Evolutionary conservation across 1,284 basidiomycete genomes (phyloP).

Genomic region (Sparassis latifolia): DNA sequence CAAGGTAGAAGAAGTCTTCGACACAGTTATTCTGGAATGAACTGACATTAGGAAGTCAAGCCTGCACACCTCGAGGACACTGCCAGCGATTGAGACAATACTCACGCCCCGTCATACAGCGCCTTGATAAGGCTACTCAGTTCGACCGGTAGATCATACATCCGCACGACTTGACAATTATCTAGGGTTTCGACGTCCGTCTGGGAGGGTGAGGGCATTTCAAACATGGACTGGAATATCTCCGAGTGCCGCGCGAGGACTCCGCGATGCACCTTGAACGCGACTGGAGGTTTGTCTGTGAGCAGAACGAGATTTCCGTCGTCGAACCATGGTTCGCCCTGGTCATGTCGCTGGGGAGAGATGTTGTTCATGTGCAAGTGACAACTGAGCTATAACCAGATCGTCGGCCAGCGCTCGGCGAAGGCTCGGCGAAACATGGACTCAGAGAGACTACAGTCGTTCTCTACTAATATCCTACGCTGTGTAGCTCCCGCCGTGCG

Average conservation of each 20-base stretch:
- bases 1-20: slow-evolving; percentile 47
- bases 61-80: background rate
- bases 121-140: slow-evolving; percentile 48
- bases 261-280: slow-evolving; percentile 52
- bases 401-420: no score
- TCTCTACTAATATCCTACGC: no score
- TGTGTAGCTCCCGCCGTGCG: no score
- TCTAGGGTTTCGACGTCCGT: slow-evolving; percentile 32
- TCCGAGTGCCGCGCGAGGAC: slow-evolving; percentile 55
- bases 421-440: no score
- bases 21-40: slow-evolving; percentile 34
- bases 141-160: slow-evolving; percentile 49
- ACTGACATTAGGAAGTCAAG: slow-evolving; percentile 8
- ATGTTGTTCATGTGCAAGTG: background rate
- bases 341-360: slow-evolving; percentile 10
- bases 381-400: no score
- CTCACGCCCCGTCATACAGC: slow-evolving; percentile 53
- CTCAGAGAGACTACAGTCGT: no score
- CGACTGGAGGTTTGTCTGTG: slow-evolving; percentile 33
- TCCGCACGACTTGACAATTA: slow-evolving; percentile 42
- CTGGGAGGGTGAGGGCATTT: slow-evolving; percentile 36
- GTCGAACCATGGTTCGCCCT: slow-evolving; percentile 48
- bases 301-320: slow-evolving; percentile 52
- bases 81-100: slow-evolving; percentile 10
- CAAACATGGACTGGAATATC: slow-evolving; percentile 53